Evolutionary conservation across 2,329 filamentous ascomycete species (phyloP), one percentile per base, ranked within the genome.

Genomic region (Hymenoscyphus albidus): DNA sequence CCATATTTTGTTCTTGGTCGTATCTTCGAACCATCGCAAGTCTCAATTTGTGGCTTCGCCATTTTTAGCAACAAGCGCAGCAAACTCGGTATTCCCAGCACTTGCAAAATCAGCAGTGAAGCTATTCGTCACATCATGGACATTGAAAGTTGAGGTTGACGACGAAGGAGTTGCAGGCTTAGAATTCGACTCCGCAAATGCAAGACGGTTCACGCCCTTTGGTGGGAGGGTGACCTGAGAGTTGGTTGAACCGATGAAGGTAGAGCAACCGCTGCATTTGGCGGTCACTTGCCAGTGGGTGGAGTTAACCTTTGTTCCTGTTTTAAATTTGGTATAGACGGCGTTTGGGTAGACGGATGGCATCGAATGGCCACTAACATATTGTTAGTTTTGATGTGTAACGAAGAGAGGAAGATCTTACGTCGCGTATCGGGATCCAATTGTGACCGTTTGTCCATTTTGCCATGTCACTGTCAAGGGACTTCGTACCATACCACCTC

Each of bases 221-320:
- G 65, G 65, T n/a, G 62, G 58, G 14, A 65, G 56, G 6, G 44
- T 54, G 10, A 22, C 38, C 12, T 62, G 31, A 16, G 55, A 16
- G 16, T 31, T 35, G 10, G 22, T 56, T 16, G 59, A 39, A 2
- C 48, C 56, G 31, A 38, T 62, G 35, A 40, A 68, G 9, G 64
- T 59, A 1, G 64, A 67, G 55, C 67, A 68, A 12, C 67, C 67
- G n/a, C 63, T 62, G 40, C 67, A 68, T 59, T 68, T 68, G 5
- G 63, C 65, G 12, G 67, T 68, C 54, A 62, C 62, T 58, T 65
- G 63, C 57, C 60, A 64, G 51, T 68, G 67, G 18, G 63, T 68
- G 3, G 58, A 40, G 42, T 68, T 68, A 5, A 62, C 62, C n/a
- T 65, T 59, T 1, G 67, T 68, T 9, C 67, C 67, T 18, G 63